Conservation (phyloP, 352 stramenopile species). For the Phytopythium litorale region DNA sequence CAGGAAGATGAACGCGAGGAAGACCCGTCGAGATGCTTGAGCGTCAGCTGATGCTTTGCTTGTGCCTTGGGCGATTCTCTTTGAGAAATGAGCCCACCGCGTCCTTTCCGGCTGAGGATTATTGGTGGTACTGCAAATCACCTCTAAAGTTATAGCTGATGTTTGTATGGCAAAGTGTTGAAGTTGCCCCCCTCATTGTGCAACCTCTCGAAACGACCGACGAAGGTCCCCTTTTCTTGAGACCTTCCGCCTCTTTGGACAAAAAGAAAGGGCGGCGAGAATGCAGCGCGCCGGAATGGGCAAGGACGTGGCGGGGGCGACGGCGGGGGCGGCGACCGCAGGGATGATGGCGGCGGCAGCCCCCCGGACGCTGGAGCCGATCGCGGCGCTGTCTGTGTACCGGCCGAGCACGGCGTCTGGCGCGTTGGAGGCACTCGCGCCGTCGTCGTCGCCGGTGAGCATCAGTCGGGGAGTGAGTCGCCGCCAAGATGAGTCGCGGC, state of each 20-base stretch:
- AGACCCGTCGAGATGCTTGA: too few species aligned
- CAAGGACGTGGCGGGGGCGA: not conserved
- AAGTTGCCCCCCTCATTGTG: conserved; percentile 1
- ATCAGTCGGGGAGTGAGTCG: not conserved
- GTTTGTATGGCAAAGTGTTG: not conserved
- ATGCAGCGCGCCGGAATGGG: not conserved
- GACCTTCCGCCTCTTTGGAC: too few species aligned
- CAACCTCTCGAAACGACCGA: not conserved
- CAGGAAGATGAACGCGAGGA: too few species aligned
- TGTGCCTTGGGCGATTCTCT: too few species aligned
- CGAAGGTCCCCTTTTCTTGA: not conserved
- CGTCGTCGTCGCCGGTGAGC: not conserved
- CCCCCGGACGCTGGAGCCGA: conserved; percentile 22
- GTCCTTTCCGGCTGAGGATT: not conserved
- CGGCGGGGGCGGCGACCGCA: not conserved
- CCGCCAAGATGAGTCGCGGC: not conserved
- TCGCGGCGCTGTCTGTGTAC: conserved; percentile 6
- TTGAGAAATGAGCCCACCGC: not conserved
- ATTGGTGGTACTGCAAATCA: not conserved
- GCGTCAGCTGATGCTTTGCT: too few species aligned
- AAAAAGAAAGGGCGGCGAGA: not conserved
- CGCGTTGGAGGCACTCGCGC: not conserved
- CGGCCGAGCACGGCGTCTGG: not conserved
- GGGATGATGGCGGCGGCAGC: not conserved
- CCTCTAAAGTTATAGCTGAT: not conserved